Evolutionary conservation across 2,329 filamentous ascomycete genomes (phyloP), one percentile per base, ranked within the genome.

Genomic region (Trichoderma atrobrunneum): DNA sequence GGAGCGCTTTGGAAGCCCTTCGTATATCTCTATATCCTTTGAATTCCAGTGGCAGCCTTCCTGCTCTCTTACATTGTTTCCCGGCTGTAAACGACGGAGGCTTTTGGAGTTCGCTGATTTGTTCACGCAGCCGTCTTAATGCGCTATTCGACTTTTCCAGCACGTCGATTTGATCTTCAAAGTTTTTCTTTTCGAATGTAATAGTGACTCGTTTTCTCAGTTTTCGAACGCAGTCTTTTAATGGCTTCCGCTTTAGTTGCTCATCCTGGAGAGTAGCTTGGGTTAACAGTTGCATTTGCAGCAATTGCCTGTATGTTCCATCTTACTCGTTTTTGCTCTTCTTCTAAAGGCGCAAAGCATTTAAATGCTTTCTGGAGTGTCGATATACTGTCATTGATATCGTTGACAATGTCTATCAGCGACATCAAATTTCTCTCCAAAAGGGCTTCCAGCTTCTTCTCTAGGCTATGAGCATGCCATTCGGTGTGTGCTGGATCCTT

Each of bases 181-280:
- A 68, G 1, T 24, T 14, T 10, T 39, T 67, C 18, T 59, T 67
- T 11, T 67, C 64, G 24, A 67, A 57, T 1, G 64, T 67, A 21
- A 67, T 59, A 11, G 54, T 39, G 24, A 67, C 64, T 21, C 64
- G 51, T n/a, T 67, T 67, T 39, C 64, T 67, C 21, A 67, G 11
- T 12, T 67, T 57, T 11, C 64, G 64, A 36, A 67, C 21, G 24
- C 32, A 34, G 6, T 67, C 32, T 30, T 59, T 67, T 1, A 67
- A 18, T 2, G 54, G 26, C 3, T 60, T 51, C 10, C 34, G 26
- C n/a, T 60, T 60, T 7, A 68, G 26, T 12, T 60, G 14, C 21
- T 59, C 54, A 7, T 68, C 65, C 65, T 68, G 60, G 3, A 28
- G 11, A 30, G 26, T 26, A 21, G 11, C 10, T 5, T 68, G n/a